Evolutionary conservation across 345 rosid species (phyloP), one percentile per base, ranked within the genome.

Genomic region (Eucalyptus cladocalyx): DNA sequence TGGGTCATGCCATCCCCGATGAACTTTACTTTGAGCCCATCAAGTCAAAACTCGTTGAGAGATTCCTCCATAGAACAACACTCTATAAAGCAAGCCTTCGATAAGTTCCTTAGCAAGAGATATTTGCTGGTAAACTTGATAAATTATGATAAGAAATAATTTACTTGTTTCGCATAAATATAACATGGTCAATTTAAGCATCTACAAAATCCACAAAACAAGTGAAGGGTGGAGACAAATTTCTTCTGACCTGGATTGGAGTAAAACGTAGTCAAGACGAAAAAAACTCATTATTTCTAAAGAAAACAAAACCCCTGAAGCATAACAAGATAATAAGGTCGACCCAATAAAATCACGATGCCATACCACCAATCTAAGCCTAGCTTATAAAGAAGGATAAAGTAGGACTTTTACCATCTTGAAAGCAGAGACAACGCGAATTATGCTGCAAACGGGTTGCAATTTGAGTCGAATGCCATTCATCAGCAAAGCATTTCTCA

Each of bases 11-110:
- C 34, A 62, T 62, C 72, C 69, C 72, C 0, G 30, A 14, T 14
- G 72, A 13, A 56, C 30, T 56, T 0, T 9, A 14, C 8, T 30
- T 0, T 1, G 34, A 62, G 8, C 30, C 2, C 18, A 30, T 62
- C 69, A 62, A 6, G 17, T 62, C 15, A 62, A 62, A 30, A 62
- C 34, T 62, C 18, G 0, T 0, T 62, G 1, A 30, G 17, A 28
- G 0, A 62, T 62, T 62, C 69, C 34, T 26, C 0, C 69, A 30
- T 62, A 62, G 69, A 62, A 30, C 69, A 28, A 4, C 17, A 30
- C 34, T 62, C 34, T 30, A 14, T 62, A 30, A 62, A 62, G 69
- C 69, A 62, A 62, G 34, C 18, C 69, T 62, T n/a, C 2, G 34
- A 62, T 14, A 62, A 62, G 16, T 65, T 32, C 19, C 9, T 65